phyloP scores from a whole-genome alignment of 805 yeast species.

The Candida suzukii region DNA sequence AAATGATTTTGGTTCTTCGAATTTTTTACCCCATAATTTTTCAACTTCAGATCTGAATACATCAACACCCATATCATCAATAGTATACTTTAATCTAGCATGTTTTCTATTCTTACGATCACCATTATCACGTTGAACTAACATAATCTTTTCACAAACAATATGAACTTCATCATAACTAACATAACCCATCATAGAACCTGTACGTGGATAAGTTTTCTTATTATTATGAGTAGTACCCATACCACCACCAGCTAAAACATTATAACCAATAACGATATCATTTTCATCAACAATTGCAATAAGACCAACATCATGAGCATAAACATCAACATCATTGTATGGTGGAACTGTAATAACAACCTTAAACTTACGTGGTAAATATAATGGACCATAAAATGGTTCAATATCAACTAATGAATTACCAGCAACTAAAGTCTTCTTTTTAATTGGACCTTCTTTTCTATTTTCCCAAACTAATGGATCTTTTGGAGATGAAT shows the following conservation, averaged over 20 bases:
- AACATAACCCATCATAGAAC: slow-evolving; percentile 77
- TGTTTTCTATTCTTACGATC: slow-evolving; percentile 95
- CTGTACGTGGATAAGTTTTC: slow-evolving; percentile 94
- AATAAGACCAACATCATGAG: slow-evolving; percentile 89
- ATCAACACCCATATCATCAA: slow-evolving; percentile 90
- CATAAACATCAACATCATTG: slow-evolving; percentile 95
- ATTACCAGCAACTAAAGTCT: slow-evolving; percentile 80
- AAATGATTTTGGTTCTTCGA: slow-evolving; percentile 64
- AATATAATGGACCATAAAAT: slow-evolving; percentile 67
- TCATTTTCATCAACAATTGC: slow-evolving; percentile 70
- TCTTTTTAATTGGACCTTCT: slow-evolving; percentile 74
- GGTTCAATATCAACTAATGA: slow-evolving; percentile 84
- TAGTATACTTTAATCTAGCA: slow-evolving; percentile 94
- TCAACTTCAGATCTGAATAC: slow-evolving; percentile 76
- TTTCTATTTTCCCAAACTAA: slow-evolving; percentile 57
- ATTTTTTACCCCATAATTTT: slow-evolving; percentile 69
- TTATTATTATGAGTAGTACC: slow-evolving; percentile 95
- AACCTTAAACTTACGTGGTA: slow-evolving; percentile 94
- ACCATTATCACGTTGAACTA: slow-evolving; percentile 91
- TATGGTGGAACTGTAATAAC: slow-evolving; percentile 94
- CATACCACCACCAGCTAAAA: slow-evolving; percentile 98
- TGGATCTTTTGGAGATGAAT: slow-evolving; percentile 54
- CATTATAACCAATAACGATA: slow-evolving; percentile 72
- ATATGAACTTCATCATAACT: slow-evolving; percentile 57
- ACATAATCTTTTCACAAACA: slow-evolving; percentile 87